phyloP scores from a whole-genome alignment of 139 green algal species.

The Micromonas commoda region DNA sequence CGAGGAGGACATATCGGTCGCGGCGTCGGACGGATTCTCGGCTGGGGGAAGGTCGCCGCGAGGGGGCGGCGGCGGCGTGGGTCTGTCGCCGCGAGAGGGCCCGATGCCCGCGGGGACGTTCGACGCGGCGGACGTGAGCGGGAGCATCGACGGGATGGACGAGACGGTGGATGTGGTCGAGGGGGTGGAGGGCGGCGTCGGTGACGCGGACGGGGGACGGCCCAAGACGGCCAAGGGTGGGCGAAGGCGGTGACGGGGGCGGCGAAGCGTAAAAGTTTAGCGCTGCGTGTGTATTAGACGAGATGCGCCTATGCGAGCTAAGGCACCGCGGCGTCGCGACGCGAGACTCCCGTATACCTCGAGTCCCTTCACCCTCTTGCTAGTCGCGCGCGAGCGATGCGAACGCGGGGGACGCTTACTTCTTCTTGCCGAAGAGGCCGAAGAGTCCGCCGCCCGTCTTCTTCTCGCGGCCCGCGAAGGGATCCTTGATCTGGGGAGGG shows the following conservation, averaged over 20 bases:
- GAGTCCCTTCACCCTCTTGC: not conserved
- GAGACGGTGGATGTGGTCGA: not conserved
- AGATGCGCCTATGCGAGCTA: too few relatives aligned
- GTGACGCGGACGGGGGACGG: not conserved
- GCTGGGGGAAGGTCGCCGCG: too few relatives aligned
- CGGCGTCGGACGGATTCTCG: too few relatives aligned
- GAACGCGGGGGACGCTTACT: not conserved
- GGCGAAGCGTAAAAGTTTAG: not conserved
- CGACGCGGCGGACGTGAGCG: not conserved
- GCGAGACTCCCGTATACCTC: too few relatives aligned
- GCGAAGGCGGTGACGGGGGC: constrained; percentile 12
- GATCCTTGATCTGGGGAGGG: not conserved
- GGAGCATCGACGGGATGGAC: not conserved
- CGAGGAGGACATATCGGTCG: not conserved
- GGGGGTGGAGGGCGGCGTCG: not conserved
- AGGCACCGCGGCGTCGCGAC: too few relatives aligned
- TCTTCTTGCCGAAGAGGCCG: not conserved
- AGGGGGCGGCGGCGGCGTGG: too few relatives aligned
- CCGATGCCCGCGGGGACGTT: too few relatives aligned
- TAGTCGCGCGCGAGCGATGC: not conserved
- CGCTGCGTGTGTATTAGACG: too few relatives aligned
- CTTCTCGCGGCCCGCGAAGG: not conserved
- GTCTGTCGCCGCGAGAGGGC: too few relatives aligned
- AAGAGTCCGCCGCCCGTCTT: not conserved
- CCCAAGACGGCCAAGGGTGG: not conserved